Evolutionary conservation across 139 green algal genomes (phyloP).

Genomic region (Tetraselmis chui): DNA sequence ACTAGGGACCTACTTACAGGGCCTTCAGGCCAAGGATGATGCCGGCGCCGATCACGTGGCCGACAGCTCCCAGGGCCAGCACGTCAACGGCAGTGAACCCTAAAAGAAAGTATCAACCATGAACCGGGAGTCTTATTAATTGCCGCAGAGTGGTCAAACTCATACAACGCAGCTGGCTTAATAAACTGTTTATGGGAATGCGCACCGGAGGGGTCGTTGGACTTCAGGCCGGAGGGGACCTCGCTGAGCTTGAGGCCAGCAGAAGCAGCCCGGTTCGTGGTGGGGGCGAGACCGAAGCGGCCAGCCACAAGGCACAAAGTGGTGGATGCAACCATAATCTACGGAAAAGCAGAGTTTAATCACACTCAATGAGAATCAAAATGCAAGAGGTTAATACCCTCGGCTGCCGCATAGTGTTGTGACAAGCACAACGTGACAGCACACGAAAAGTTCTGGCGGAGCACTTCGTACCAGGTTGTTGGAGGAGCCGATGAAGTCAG

Average conservation of each 20-base stretch:
- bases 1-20: not conserved
- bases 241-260: constrained; percentile 71
- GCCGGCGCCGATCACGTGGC: constrained; percentile 53
- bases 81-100: constrained; percentile 87
- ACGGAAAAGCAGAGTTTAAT: constrained; percentile 8
- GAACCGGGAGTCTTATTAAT: too few species aligned
- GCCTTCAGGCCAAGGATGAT: constrained; percentile 65
- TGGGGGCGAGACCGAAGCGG: constrained; percentile 86
- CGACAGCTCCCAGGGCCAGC: constrained; percentile 69
- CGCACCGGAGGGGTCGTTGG: constrained; percentile 64
- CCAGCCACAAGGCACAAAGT: constrained; percentile 66
- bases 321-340: constrained; percentile 89
- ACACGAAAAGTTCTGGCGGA: not conserved
- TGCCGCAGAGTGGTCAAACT: too few species aligned
- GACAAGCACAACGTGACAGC: not conserved
- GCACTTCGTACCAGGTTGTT: constrained; percentile 59
- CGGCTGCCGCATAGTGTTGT: not conserved
- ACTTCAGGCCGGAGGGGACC: constrained; percentile 40
- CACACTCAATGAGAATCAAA: not conserved
- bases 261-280: constrained; percentile 63
- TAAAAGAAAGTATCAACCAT: constrained; percentile 26
- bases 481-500: constrained; percentile 63
- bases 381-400: not conserved
- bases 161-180: too few species aligned
- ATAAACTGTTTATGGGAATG: too few species aligned